Evolutionary conservation across 164 flowering plant genomes (phyloP), one percentile per base, ranked within the genome.

Genomic region (Cinnamomum micranthum): DNA sequence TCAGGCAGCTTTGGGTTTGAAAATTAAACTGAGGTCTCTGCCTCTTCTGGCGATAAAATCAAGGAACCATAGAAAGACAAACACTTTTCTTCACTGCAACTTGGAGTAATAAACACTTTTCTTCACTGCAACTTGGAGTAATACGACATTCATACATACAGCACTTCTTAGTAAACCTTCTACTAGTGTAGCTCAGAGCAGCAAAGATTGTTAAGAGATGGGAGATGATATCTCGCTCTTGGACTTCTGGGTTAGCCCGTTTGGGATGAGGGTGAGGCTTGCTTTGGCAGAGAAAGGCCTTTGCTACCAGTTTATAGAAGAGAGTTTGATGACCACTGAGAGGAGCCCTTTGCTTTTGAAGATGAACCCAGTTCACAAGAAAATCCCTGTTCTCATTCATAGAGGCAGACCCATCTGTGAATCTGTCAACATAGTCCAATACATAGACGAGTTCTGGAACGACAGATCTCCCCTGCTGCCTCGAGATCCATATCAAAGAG

Each of bases 251-350:
- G 17, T 73, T 13, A 82, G 81, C 19, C 68, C 77, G 14, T 81
- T 69, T 71, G 84, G 83, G 6, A 76, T 79, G 79, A 79, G 80
- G 72, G 86, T 65, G 20, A 78, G 76, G 73, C 55, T 84, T 1
- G 84, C 86, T 1, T 60, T 82, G 19, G 80, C 73, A 6, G 80
- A 60, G 62, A 75, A 75, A 28, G 73, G 50, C 50, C 31, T 76
- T 9, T 68, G 51, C 6, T 76, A 71, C 55, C 64, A 76, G 15
- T 33, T 11, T 33, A 35, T 17, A 47, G 66, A 62, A 47, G 75
- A 75, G 27, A 33, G 50, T 60, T 41, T 41, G 47, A 24, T 68
- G 2, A 12, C 17, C n/a, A 0, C 17, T 3, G 13, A 68, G 15
- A 79, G 72, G 72, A 75, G 75, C 47, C 70, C 63, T 41, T 73